A percentile compares a stretch with the other conserved stretches of the same genome.
These are phyloP conservation scores for Trypethelium eluteriae DNA, from an alignment of 495 filamentous ascomycete species.

Conservation along the genomic window DNA sequence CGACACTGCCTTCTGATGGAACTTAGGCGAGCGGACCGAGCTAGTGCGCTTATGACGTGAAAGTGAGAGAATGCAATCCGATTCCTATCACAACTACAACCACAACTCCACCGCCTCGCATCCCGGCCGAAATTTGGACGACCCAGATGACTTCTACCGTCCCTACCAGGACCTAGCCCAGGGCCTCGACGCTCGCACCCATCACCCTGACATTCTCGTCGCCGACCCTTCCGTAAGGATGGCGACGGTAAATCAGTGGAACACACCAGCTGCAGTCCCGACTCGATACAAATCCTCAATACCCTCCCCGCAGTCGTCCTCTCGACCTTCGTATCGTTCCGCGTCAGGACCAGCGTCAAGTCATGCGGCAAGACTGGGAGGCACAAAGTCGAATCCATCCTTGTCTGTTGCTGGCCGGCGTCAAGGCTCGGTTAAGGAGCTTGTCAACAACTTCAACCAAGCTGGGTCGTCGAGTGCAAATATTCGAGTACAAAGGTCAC, in stretches of 20 bases:
- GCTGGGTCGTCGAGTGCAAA: constrained; percentile 5
- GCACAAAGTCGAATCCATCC: constrained; percentile 1
- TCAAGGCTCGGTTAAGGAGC: constrained; percentile 49
- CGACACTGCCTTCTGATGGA: constrained; percentile 6
- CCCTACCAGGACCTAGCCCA: constrained; percentile 5
- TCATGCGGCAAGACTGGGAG: background rate
- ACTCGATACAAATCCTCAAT: constrained; percentile 5
- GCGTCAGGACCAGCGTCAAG: constrained; percentile 8
- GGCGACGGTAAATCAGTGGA: constrained; percentile 9
- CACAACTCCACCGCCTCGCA: background rate
- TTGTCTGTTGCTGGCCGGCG: background rate
- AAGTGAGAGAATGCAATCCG: constrained; percentile 10
- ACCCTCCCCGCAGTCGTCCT: constrained; percentile 3
- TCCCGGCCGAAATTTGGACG: background rate
- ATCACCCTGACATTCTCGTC: constrained; percentile 1
- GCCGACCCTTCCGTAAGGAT: background rate
- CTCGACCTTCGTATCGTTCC: background rate
- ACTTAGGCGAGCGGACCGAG: background rate
- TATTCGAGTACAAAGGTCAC: constrained; percentile 1
- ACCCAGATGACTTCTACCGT: constrained; percentile 13
- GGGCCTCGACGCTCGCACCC: constrained; percentile 3
- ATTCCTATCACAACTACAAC: constrained; percentile 4
- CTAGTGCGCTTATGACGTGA: constrained; percentile 10
- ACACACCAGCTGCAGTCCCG: background rate
- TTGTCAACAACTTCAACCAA: constrained; percentile 56